Percentiles rank a stretch among this genome's conserved stretches.
phyloP scores from a whole-genome alignment of 2,329 filamentous ascomycete genomes.

The Pyrenophora seminiperda region DNA sequence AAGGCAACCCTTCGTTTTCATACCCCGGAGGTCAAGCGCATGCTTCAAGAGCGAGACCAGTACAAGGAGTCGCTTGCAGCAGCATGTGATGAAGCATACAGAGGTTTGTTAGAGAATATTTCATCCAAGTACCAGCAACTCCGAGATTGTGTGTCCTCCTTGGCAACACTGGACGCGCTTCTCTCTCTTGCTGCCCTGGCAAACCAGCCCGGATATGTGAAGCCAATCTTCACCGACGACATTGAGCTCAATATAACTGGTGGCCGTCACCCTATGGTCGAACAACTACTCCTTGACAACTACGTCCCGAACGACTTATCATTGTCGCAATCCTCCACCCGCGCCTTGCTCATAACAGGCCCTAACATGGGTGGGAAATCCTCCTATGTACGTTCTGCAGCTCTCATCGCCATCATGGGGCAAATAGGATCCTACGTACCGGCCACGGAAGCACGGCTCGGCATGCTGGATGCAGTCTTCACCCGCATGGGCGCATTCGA shows the following conservation, averaged over 20 bases:
- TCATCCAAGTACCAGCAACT: conserved; percentile 85
- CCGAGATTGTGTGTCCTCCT: conserved; percentile 82
- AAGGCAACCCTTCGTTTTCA: conserved; percentile 93
- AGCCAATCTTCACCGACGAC: conserved; percentile 70
- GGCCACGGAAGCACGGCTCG: conserved; percentile 72
- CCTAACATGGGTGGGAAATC: conserved; percentile 99
- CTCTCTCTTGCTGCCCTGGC: conserved; percentile 85
- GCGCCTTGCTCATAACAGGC: conserved; percentile 87
- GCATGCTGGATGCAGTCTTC: conserved; percentile 87
- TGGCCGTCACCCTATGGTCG: conserved; percentile 93
- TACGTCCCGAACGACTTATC: conserved; percentile 91
- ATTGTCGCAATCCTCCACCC: conserved; percentile 61
- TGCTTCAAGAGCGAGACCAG: conserved; percentile 87
- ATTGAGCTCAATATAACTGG: conserved; percentile 71
- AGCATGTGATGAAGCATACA: conserved; percentile 85
- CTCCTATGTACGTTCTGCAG: conserved; percentile 92
- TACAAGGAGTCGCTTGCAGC: conserved; percentile 92
- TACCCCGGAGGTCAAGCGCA: conserved; percentile 82
- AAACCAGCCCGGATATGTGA: conserved; percentile 82
- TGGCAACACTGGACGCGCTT: conserved; percentile 88
- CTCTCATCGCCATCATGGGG: conserved; percentile 89
- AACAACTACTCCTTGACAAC: conserved; percentile 79
- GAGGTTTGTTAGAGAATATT: conserved; percentile 71
- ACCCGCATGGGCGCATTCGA: conserved; percentile 96
- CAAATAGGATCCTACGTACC: conserved; percentile 96